Conservation (phyloP, 208 protist species). For the Trypanosoma platydactyli region DNA sequence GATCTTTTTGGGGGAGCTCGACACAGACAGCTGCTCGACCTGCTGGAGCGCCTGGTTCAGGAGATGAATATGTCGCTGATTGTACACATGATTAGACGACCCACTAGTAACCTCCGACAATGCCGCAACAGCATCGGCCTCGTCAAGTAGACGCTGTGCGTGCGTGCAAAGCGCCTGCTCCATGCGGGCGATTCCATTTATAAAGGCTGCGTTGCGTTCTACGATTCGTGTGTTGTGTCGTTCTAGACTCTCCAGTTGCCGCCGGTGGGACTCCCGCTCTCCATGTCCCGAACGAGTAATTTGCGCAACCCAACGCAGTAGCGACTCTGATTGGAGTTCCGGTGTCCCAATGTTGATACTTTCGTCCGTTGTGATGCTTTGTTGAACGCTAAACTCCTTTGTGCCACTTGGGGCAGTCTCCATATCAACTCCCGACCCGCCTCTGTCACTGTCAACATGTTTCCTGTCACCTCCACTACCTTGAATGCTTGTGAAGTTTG, state of each 20-base stretch:
- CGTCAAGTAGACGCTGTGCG: constrained; percentile 47
- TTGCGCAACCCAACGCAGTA: constrained; percentile 54
- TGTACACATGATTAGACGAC: constrained; percentile 6
- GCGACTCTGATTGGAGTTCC: constrained; percentile 24
- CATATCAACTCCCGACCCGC: neutral
- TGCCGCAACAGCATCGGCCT: constrained; percentile 29
- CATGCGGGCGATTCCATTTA: constrained; percentile 38
- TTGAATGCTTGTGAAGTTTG: constrained; percentile 4
- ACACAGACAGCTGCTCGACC: constrained; percentile 23
- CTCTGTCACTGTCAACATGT: constrained; percentile 1
- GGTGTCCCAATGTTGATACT: neutral
- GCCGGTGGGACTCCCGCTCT: constrained; percentile 53
- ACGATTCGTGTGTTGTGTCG: constrained; percentile 62
- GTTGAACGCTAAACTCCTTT: constrained; percentile 1
- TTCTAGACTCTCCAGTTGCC: constrained; percentile 71
- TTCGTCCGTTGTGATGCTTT: constrained; percentile 5
- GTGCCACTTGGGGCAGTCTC: constrained; percentile 8
- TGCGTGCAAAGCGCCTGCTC: constrained; percentile 51
- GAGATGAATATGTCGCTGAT: constrained; percentile 16
- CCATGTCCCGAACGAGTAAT: constrained; percentile 47
- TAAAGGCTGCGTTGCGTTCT: constrained; percentile 43
- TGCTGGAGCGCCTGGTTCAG: constrained; percentile 28
- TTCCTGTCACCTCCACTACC: neutral
- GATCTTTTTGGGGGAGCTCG: constrained; percentile 30
- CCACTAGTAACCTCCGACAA: constrained; percentile 13